These are phyloP conservation scores for Rosa persica DNA, from an alignment of 306 rosid genomes.

Conservation along the genomic window DNA sequence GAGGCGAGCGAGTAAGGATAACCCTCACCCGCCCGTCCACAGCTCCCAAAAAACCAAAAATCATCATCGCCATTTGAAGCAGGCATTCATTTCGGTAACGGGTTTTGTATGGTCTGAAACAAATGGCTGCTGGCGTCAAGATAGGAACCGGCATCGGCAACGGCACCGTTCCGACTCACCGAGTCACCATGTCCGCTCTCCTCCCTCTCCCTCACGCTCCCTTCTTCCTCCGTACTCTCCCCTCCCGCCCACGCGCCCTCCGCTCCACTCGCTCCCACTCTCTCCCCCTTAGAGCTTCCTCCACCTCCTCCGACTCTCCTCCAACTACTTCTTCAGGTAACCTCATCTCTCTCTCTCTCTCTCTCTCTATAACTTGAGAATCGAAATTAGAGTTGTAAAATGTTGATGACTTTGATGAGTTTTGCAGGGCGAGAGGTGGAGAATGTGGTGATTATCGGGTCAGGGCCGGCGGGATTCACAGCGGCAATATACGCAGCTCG, in stretches of 20 bases:
- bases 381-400: neutral
- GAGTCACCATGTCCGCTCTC: slow-evolving; percentile 38
- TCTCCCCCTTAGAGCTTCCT: slow-evolving; percentile 50
- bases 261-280: slow-evolving; percentile 30
- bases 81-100: neutral
- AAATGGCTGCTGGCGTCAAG: slow-evolving; percentile 50
- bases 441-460: slow-evolving; percentile 88
- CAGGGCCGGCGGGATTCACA: slow-evolving; percentile 94
- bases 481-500: slow-evolving; percentile 95
- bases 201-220: slow-evolving; percentile 17
- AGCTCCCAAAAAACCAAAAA: slow-evolving; percentile 4
- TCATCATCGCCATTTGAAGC: neutral
- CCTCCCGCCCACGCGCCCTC: slow-evolving; percentile 37
- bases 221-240: slow-evolving; percentile 44
- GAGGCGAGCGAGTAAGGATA: neutral
- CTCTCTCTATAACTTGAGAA: no score
- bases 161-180: slow-evolving; percentile 54
- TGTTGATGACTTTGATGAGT: neutral
- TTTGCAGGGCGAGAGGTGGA: slow-evolving; percentile 54
- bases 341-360: neutral
- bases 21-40: slow-evolving; percentile 10
- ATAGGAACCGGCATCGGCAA: slow-evolving; percentile 41
- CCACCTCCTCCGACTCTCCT: slow-evolving; percentile 35
- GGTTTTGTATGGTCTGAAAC: slow-evolving; percentile 73
- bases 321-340: slow-evolving; percentile 52